A percentile compares a stretch with the other conserved stretches of the same genome.
phyloP scores from a whole-genome alignment of 2,329 filamentous ascomycete genomes.

The Fusarium duplospermum region DNA sequence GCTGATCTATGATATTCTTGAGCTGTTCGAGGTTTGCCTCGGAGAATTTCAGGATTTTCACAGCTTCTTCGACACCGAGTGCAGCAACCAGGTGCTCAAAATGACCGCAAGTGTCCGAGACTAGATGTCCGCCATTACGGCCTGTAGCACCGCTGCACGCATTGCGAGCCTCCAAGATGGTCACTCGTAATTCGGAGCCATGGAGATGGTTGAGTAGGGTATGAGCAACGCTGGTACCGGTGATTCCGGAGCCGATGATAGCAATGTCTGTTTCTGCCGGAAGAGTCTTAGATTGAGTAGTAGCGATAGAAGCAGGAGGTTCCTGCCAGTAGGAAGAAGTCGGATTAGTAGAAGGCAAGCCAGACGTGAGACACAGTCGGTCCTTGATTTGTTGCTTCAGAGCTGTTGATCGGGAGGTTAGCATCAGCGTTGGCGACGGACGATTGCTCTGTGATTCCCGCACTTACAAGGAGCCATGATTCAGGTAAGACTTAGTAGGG shows the following conservation, averaged over 20 bases:
- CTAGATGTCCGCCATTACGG: slow-evolving; percentile 37
- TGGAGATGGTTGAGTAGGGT: slow-evolving; percentile 30
- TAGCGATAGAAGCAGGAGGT: slow-evolving; percentile 12
- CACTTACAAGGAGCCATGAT: neutral
- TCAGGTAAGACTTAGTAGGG: neutral
- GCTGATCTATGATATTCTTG: neutral
- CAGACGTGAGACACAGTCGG: neutral
- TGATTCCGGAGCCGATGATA: slow-evolving; percentile 46
- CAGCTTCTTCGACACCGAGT: slow-evolving; percentile 51
- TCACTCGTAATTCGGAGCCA: slow-evolving; percentile 9
- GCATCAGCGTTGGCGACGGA: neutral
- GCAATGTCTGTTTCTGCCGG: slow-evolving; percentile 35
- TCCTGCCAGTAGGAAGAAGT: slow-evolving; percentile 23
- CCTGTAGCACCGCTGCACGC: slow-evolving; percentile 1
- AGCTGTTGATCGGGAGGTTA: neutral
- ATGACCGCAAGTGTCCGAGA: slow-evolving; percentile 49
- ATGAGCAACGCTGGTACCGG: slow-evolving; percentile 41
- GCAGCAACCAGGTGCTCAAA: slow-evolving; percentile 47
- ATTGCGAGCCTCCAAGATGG: slow-evolving; percentile 42
- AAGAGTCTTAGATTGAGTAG: slow-evolving; percentile 30
- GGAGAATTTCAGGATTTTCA: slow-evolving; percentile 55
- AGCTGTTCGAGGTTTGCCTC: slow-evolving; percentile 19
- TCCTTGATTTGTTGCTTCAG: neutral
- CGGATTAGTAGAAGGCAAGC: slow-evolving; percentile 15
- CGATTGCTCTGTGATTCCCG: neutral